Base-by-base conservation (phyloP, 2,329 filamentous ascomycete species). In the Rhynchosporium graminicola region DNA sequence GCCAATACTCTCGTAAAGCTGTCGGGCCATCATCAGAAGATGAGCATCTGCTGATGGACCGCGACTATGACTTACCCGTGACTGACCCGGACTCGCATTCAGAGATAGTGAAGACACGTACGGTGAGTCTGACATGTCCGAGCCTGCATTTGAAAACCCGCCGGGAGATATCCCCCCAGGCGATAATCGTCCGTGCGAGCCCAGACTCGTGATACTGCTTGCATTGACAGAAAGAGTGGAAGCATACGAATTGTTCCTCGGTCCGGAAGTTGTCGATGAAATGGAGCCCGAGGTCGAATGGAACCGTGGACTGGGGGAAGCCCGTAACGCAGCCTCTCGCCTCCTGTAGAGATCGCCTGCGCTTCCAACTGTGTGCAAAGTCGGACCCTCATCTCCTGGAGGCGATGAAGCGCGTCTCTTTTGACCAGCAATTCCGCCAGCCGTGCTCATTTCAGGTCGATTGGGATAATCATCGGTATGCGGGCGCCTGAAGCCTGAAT, bases 181-280 rank as follows among this genome's bases (percentile, higher is more conserved):
- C 36, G 87, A 89, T 38, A 83, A 76, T 55, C 83, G 82, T 60
- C 86, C 85, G 69, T 83, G 82, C 38, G 85, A 86, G 51, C 81
- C 82, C 66, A 86, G 82, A 72, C 85, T 89, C 40, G 86, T 88
- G 71, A 86, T 81, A 72, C 86, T 89, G 75, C 85, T 88, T 50
- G 82, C 82, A 65, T 76, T 75, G 67, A 83, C 77, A 20, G 87
- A 89, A 26, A 87, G 75, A 61, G 80, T 80, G 59, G 87, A 89
- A 12, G 84, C 82, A 69, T 87, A 83, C 1, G 87, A 89, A 33
- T 82, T 82, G 51, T 82, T 85, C 66, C 84, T 82, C 63, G 83
- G 80, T 33, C 81, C 77, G 5, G 86, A 89, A n/a, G 85, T 85
- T 8, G 80, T 80, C n/a, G 87, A 87, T 5, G 87, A 89, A 29